Evolutionary conservation across 257 asterid species (phyloP), one percentile per base, ranked within the genome.

Genomic region (Plantago major): DNA sequence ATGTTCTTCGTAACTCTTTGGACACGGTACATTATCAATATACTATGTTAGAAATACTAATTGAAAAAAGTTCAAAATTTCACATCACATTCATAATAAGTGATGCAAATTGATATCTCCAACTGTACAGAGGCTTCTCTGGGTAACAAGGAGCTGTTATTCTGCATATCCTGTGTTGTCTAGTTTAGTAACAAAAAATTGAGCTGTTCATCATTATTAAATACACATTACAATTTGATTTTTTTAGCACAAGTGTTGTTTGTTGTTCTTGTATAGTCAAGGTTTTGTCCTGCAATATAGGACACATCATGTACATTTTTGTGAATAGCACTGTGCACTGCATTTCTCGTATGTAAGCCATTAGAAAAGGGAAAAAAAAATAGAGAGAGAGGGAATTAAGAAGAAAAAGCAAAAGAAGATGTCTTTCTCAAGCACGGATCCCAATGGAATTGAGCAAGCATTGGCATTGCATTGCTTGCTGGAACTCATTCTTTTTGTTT

Each of bases 391-490:
- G 59, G 52, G 61, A 17, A 56, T 40, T 51, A 72, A 30, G 33
- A 55, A 62, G 16, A 45, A 70, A 81, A 84, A 84, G 89, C 74
- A 82, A 87, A 81, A 90, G 90, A 87, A 80, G 79, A 82, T 71
- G 95, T 85, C 91, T 88, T 86, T 91, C 89, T 81, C 87, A 55
- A 69, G 75, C 98, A 78, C 98, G 63, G 95, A 92, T 88, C 98
- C 97, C 97, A 10, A 88, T 79, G 85, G 86, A 82, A 84, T 82
- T 82, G 85, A 90, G 70, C 88, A 72, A 86, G 71, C 69, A 82
- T 85, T 82, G 71, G 84, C 95, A 87, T 75, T 5, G 87, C 94
- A 82, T 82, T 82, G 76, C 85, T 82, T 71, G 88, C 85, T 82
- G 92, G 70, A 83, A 74, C 88, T 90, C 96, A 83, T 90, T 87